Conservation (phyloP, 108 stramenopile genomes). For the Cyclotella distinguenda region DNA sequence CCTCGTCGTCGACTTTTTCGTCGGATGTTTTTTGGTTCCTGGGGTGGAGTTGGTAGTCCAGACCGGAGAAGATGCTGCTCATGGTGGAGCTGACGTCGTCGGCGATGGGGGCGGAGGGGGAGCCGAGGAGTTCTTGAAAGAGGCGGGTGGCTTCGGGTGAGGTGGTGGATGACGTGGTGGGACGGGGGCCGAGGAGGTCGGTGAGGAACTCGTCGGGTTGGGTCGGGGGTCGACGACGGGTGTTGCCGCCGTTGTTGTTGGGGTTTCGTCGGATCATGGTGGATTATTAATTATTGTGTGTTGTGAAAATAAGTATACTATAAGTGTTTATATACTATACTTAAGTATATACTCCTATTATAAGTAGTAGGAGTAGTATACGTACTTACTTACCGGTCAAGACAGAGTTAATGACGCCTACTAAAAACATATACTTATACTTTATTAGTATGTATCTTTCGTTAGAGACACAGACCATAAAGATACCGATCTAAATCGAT, state of each 20-base stretch:
- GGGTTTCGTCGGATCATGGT: conserved; percentile 1
- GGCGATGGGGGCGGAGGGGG: conserved; percentile 18
- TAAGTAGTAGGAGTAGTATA: no score
- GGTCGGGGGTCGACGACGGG: not conserved
- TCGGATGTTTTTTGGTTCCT: not conserved
- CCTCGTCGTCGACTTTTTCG: not conserved
- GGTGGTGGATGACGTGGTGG: not conserved
- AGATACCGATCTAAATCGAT: no score
- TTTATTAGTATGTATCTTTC: no score
- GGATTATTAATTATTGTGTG: not conserved
- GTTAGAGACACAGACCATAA: no score
- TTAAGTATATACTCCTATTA: no score
- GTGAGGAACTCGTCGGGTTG: not conserved
- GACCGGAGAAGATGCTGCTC: conserved; percentile 34
- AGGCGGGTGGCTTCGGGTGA: conserved; percentile 9
- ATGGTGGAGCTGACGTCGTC: conserved; percentile 21
- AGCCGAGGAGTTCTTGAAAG: conserved; percentile 31
- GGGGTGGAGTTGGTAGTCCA: not conserved
- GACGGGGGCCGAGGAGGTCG: not conserved
- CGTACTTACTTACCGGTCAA: no score
- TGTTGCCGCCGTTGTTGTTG: not conserved
- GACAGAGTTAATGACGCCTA: no score
- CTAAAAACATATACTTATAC: no score
- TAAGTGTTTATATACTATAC: no score
- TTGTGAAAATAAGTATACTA: no score